Evolutionary conservation across 768 basidiomycete species (phyloP), one percentile per base, ranked within the genome.

Genomic region (Psilocybe subaeruginosa): DNA sequence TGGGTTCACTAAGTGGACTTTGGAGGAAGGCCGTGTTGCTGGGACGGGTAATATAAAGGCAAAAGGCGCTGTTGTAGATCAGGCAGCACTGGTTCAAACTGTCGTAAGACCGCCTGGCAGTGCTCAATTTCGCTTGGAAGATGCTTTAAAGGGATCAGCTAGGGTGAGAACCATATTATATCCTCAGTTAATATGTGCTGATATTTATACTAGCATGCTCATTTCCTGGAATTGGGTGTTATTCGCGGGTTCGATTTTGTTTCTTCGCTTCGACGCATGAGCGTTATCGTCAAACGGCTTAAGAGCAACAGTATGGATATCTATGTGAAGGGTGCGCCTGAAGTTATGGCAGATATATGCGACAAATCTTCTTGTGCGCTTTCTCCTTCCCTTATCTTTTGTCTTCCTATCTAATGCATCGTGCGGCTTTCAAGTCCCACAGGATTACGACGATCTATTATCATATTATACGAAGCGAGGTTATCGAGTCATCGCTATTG

Each of bases 281-380:
- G 96, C 64, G 97, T 99, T 29, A 87, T 99, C 55, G 97, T 98
- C 68, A 99, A 98, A 74, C 83, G 94, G 54, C 83, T 99, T 56
- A 97, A 91, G 73, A 96, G 96, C 65, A 86, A 76, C 56, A 94
- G 92, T 72, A 98, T 99, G 95, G 97, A 99, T 72, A 82, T 98
- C 9, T 99, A 99, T 71, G 95, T 96, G 68, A 99, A 99, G 72
- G 97, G 97, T n/a, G 97, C 97, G 1, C 97, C 97, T 0, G 97
- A 99, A 74, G 94, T 98, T 58, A 99, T 99, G 96, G 73, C 77
- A 6, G 95, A 96, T 45, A 98, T 99, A 59, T 99, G 97, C 72
- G 91, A 95, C 57, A 88, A 82, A 62, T 85, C 90, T 54, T 92
- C 96, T n/a, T 89, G 97, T 99, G 68, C 67, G 95, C 80, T 16